Evolutionary conservation across 306 rosid species (phyloP).

Genomic region (Chamaecrista fasciculata): DNA sequence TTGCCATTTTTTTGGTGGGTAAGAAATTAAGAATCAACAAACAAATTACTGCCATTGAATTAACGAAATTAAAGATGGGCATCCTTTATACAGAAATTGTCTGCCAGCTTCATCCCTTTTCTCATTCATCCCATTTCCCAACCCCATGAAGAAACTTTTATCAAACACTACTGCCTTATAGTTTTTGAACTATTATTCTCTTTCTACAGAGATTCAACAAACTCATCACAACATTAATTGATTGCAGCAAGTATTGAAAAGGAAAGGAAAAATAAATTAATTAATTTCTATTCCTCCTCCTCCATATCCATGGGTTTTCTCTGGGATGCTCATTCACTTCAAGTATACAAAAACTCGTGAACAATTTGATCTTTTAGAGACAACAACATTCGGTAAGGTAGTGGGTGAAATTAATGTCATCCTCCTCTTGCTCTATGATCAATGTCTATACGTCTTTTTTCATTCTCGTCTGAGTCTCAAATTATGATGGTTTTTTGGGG

Average conservation of each 20-base stretch:
- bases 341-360: constrained; percentile 22
- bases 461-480: not conserved
- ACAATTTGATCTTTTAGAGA: not conserved
- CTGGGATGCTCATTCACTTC: constrained; percentile 24
- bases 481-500: no score
- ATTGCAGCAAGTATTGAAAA: not conserved
- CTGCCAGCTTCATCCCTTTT: constrained; percentile 30
- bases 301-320: constrained; percentile 26
- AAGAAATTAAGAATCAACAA: constrained; percentile 27
- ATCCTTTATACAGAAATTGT: constrained; percentile 45
- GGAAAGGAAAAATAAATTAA: constrained; percentile 21
- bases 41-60: constrained; percentile 41
- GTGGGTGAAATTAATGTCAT: not conserved
- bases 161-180: constrained; percentile 30
- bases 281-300: not conserved
- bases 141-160: constrained; percentile 39
- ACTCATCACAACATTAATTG: not conserved
- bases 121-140: constrained; percentile 29
- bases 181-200: constrained; percentile 25
- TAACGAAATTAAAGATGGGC: constrained; percentile 41
- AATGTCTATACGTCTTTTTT: not conserved
- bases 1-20: constrained; percentile 31
- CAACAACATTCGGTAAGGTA: not conserved
- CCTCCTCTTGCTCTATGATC: not conserved
- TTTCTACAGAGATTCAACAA: constrained; percentile 25